Evolutionary conservation across 805 yeast genomes (phyloP).

Genomic region (Ogataea chonburiensis): DNA sequence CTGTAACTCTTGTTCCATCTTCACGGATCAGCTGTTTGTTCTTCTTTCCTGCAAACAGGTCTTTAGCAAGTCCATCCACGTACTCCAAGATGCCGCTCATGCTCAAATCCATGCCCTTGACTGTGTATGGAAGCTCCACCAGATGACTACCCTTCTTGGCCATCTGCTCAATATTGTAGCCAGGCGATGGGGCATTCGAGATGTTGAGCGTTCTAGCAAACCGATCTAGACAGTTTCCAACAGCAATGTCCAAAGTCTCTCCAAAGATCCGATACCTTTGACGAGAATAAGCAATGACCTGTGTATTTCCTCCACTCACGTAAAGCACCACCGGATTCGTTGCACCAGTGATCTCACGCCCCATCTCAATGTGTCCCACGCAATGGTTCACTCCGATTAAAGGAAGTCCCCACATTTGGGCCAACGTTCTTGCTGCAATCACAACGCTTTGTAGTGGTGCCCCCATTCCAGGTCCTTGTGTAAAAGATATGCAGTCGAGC

Average conservation of each 20-base stretch:
- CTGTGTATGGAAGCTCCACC: conserved; percentile 89
- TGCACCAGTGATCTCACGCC: conserved; percentile 97
- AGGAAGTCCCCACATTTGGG: conserved; percentile 79
- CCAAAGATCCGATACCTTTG: conserved; percentile 97
- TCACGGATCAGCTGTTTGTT: conserved; percentile 41
- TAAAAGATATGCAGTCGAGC: conserved; percentile 82
- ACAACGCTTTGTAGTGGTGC: conserved; percentile 95
- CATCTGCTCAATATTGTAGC: conserved; percentile 92
- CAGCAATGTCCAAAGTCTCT: conserved; percentile 97
- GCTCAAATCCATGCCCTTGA: conserved; percentile 96
- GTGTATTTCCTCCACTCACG: conserved; percentile 98
- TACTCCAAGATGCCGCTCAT: conserved; percentile 94
- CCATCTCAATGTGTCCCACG: conserved; percentile 98
- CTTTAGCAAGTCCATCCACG: conserved; percentile 78
- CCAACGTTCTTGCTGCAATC: conserved; percentile 83
- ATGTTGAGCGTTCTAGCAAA: conserved; percentile 90
- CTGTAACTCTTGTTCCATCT: conserved; percentile 55
- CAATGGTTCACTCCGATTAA: conserved; percentile 96
- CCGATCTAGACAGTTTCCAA: conserved; percentile 94
- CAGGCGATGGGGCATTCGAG: conserved; percentile 94
- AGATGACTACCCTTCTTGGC: conserved; percentile 68
- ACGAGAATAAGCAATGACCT: conserved; percentile 92
- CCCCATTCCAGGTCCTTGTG: conserved; percentile 99
- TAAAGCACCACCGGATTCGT: conserved; percentile 94
- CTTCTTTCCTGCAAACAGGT: conserved; percentile 50